phyloP scores from a whole-genome alignment of 2,329 filamentous ascomycete genomes.

The Diaporthe ilicicola region DNA sequence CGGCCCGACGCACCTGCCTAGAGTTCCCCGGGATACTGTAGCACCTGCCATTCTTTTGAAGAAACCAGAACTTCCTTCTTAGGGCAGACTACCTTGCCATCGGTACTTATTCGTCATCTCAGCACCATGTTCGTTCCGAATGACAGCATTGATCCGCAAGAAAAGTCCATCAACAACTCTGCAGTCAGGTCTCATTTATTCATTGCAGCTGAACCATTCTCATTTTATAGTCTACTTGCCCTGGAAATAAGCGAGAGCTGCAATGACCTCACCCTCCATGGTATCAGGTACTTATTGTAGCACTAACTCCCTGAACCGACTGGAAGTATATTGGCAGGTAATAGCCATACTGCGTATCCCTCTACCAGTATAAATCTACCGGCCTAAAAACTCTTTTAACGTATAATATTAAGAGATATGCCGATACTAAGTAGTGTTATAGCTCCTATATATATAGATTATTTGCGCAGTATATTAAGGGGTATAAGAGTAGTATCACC shows the following conservation, averaged over 20 bases:
- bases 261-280: background rate
- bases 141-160: background rate
- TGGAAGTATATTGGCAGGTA: no score
- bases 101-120: background rate
- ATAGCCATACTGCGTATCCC: no score
- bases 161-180: background rate
- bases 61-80: background rate
- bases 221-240: background rate
- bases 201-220: background rate
- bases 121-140: background rate
- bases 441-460: no score
- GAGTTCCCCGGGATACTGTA: background rate
- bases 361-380: no score
- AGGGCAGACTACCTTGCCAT: no score
- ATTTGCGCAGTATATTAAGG: no score
- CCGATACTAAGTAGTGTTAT: no score
- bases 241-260: background rate
- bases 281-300: background rate
- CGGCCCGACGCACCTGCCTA: slow-evolving; percentile 11
- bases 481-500: no score
- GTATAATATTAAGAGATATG: no score
- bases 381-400: no score
- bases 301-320: no score
- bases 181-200: background rate
- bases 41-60: background rate